These are phyloP conservation scores for Dalbergia cultrata DNA, from an alignment of 306 rosid species.

Conservation along the genomic window DNA sequence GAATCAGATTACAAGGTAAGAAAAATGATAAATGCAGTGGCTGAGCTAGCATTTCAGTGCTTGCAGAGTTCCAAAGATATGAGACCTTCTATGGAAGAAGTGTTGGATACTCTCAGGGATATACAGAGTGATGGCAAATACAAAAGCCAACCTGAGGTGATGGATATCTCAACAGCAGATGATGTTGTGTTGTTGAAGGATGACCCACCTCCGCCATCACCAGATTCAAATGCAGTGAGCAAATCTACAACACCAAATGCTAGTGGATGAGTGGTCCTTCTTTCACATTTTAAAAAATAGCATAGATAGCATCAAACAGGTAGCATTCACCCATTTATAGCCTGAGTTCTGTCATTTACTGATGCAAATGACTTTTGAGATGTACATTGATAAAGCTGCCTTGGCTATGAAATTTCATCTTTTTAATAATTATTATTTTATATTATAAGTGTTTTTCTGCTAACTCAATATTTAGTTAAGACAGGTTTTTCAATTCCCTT, in stretches of 20 bases:
- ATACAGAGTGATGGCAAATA: constrained; percentile 57
- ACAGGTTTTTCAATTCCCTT: too few relatives aligned
- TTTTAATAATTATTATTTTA: too few relatives aligned
- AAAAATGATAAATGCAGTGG: constrained; percentile 72
- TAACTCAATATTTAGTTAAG: too few relatives aligned
- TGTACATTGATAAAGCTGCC: constrained; percentile 51
- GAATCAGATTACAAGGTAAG: constrained; percentile 58
- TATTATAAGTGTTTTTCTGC: too few relatives aligned
- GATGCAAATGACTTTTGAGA: constrained; percentile 36
- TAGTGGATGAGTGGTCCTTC: constrained; percentile 52
- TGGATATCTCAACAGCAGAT: constrained; percentile 54
- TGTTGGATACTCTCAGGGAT: constrained; percentile 44
- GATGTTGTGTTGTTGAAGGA: constrained; percentile 59
- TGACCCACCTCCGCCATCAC: constrained; percentile 63
- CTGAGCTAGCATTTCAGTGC: constrained; percentile 86
- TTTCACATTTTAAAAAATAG: constrained; percentile 13
- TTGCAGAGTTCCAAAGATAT: constrained; percentile 68
- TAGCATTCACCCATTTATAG: constrained; percentile 10
- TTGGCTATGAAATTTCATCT: background rate
- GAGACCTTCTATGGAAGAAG: constrained; percentile 76
- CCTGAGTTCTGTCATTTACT: constrained; percentile 16
- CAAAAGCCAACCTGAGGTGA: constrained; percentile 59
- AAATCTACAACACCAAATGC: constrained; percentile 59
- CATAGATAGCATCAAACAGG: constrained; percentile 4
- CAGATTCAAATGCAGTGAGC: constrained; percentile 57